Evolutionary conservation across 176 grass and related monocot genomes (phyloP).

Genomic region (Guadua angustifolia): DNA sequence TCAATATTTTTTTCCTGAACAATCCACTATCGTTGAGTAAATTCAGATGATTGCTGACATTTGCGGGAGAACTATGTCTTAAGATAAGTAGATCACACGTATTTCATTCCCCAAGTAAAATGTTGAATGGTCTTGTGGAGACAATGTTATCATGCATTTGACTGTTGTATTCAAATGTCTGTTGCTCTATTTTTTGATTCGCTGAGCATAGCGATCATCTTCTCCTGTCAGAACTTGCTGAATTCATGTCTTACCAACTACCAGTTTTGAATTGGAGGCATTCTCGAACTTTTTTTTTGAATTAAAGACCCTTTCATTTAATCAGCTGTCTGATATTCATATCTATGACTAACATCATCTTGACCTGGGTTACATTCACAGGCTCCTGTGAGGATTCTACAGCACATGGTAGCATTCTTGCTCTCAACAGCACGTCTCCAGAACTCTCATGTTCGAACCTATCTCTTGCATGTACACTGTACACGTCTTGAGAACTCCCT

Average conservation of each 20-base stretch:
- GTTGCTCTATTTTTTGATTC: background rate
- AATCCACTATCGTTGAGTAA: background rate
- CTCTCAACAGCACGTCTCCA: background rate
- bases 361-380: conserved; percentile 32
- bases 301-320: background rate
- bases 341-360: conserved; percentile 19
- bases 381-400: conserved; percentile 36
- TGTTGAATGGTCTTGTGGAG: background rate
- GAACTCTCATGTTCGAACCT: conserved; percentile 18
- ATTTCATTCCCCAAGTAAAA: background rate
- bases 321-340: background rate
- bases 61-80: background rate
- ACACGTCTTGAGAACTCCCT: conserved; percentile 43
- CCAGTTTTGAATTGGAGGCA: background rate
- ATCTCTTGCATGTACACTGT: conserved; percentile 32
- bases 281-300: background rate
- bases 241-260: background rate
- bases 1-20: background rate
- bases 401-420: conserved; percentile 29
- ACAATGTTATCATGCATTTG: background rate
- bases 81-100: background rate
- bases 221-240: background rate
- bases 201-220: background rate
- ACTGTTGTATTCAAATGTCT: background rate
- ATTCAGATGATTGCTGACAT: background rate